Evolutionary conservation across 495 filamentous ascomycete genomes (phyloP).

Genomic region (Tuber umbilicatum): DNA sequence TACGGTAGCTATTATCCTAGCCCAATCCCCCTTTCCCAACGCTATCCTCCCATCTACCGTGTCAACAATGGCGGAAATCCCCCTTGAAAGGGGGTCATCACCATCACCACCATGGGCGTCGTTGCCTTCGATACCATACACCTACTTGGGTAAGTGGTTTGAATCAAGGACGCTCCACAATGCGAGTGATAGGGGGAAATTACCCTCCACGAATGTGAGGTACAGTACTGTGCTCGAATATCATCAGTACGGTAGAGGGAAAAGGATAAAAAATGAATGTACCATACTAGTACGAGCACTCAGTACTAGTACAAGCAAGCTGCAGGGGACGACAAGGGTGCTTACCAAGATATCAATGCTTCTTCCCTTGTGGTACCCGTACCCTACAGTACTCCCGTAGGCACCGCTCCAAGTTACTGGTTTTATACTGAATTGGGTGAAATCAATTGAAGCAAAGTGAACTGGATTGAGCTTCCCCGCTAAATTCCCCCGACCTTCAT

Average conservation of each 20-base stretch:
- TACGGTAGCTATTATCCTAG: not conserved
- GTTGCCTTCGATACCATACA: not conserved
- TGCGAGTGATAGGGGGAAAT: constrained; percentile 2
- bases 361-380: not conserved
- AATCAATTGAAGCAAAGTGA: not conserved
- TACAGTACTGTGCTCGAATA: not conserved
- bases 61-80: not conserved
- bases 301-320: not conserved
- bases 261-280: not conserved
- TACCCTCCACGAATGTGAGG: not conserved
- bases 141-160: not conserved
- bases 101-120: not conserved
- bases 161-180: not conserved
- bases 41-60: not conserved
- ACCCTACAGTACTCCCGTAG: too few species aligned
- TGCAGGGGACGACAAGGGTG: not conserved
- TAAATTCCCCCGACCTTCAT: not conserved
- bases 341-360: not conserved
- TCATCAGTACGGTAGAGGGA: not conserved
- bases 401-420: not conserved
- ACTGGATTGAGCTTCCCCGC: not conserved
- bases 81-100: not conserved
- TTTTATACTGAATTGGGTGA: not conserved
- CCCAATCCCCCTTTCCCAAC: not conserved
- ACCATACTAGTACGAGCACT: not conserved